These are phyloP conservation scores for Dothistroma pini DNA, from an alignment of 2,329 filamentous ascomycete species.

Conservation along the genomic window DNA sequence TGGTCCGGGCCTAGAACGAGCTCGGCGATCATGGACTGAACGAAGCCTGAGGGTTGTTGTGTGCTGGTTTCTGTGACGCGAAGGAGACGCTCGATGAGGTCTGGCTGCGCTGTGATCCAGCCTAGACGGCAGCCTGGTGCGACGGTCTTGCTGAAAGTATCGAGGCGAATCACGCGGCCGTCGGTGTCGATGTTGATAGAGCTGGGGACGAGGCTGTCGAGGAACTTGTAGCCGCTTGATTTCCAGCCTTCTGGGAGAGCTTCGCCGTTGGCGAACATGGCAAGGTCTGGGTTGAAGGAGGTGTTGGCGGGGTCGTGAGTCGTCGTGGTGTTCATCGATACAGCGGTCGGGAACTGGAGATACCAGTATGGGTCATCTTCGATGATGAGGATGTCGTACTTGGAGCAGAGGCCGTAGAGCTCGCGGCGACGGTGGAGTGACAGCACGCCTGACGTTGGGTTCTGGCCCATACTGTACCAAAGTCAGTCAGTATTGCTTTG, in stretches of 20 bases:
- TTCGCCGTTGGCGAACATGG: constrained; percentile 45
- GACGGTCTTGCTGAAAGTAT: constrained; percentile 92
- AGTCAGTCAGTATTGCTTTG: constrained; percentile 16
- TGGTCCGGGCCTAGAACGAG: constrained; percentile 69
- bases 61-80: constrained; percentile 75
- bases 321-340: constrained; percentile 36
- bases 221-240: constrained; percentile 67
- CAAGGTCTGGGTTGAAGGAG: constrained; percentile 29
- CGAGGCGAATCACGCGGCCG: constrained; percentile 81
- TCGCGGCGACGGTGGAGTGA: constrained; percentile 70
- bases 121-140: constrained; percentile 86
- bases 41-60: constrained; percentile 84
- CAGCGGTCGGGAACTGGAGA: constrained; percentile 77
- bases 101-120: constrained; percentile 84
- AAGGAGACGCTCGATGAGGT: constrained; percentile 66
- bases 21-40: constrained; percentile 76
- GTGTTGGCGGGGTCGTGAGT: constrained; percentile 26
- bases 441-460: constrained; percentile 75
- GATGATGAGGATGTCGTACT: constrained; percentile 84
- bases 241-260: constrained; percentile 47
- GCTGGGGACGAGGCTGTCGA: constrained; percentile 79
- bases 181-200: constrained; percentile 79
- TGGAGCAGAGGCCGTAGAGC: constrained; percentile 74
- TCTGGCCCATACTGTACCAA: constrained; percentile 69
- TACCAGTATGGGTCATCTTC: constrained; percentile 96